Evolutionary conservation across 768 basidiomycete genomes (phyloP), one percentile per base, ranked within the genome.

Genomic region (Lactarius sanguifluus): DNA sequence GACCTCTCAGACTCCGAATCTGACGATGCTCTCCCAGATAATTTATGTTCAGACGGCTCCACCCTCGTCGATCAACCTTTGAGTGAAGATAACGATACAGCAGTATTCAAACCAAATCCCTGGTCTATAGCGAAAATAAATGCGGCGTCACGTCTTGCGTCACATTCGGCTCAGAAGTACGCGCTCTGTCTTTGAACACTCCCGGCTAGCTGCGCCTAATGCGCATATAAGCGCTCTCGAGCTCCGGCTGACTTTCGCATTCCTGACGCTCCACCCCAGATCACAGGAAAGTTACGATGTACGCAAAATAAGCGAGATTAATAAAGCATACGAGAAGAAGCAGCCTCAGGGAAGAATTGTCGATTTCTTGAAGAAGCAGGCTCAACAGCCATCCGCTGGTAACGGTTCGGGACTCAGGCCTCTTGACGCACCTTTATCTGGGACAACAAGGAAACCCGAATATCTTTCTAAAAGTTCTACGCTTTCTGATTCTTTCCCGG

Each of bases 121-220:
- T 93, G 90, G 82, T 85, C 83, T 63, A 91, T 93, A 64, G 91
- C 91, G 4, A 89, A 86, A 71, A 85, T 90, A 36, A 93, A 93
- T 69, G 91, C 91, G 52, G 83, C 84, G 0, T 79, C 80, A 40
- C 83, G 90, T 15, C 59, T 91, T 54, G 83, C 84, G 0, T 79
- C 80, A 40, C 83, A 89, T 15, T 60, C 74, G 41, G 30, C 56
- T 30, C 62, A 72, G 38, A 64, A 64, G 66, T 67, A 64, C 10
- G 66, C 58, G 36, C 36, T 36, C 58, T 7, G 1, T 59, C 41
- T 50, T 43, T 15, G 54, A 60, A 54, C 1, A n/a, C 20, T 57
- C 38, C 50, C 2, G 13, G 25, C 50, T 13, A 15, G 50, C 23
- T 52, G n/a, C 13, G 50, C 50, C 13, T 13, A 45, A 43, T 3